phyloP scores from a whole-genome alignment of 2,329 filamentous ascomycete species.

The Penicillium sp. region DNA sequence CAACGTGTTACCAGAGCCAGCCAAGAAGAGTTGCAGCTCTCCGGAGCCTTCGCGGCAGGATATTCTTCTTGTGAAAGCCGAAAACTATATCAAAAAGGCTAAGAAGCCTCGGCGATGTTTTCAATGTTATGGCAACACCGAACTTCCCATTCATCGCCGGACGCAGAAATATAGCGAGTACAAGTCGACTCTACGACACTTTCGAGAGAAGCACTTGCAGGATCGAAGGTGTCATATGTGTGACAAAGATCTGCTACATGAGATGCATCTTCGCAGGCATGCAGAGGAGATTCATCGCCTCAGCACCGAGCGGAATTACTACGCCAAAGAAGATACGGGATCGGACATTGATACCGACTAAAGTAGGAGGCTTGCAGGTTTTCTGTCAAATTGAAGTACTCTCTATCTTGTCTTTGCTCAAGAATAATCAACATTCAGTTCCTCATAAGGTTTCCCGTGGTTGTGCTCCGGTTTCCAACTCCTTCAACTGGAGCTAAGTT shows the following conservation, averaged over 20 bases:
- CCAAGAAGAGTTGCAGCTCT: not conserved
- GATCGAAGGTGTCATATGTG: slow-evolving; percentile 16
- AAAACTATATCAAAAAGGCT: slow-evolving; percentile 10
- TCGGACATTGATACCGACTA: not conserved
- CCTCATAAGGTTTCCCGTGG: too few species aligned
- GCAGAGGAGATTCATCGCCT: slow-evolving; percentile 6
- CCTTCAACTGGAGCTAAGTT: too few species aligned
- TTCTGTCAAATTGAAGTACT: too few species aligned
- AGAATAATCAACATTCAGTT: too few species aligned
- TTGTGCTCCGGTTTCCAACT: too few species aligned
- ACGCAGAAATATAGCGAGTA: slow-evolving; percentile 18
- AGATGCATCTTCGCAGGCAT: slow-evolving; percentile 18
- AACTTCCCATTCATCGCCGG: slow-evolving; percentile 5
- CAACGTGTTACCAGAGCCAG: not conserved
- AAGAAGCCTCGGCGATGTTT: slow-evolving; percentile 16
- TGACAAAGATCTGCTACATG: slow-evolving; percentile 12
- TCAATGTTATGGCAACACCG: slow-evolving; percentile 14
- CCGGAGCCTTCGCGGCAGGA: not conserved
- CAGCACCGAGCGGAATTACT: not conserved
- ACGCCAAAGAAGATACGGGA: not conserved
- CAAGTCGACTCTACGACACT: slow-evolving; percentile 43
- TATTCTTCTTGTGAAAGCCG: slow-evolving; percentile 9
- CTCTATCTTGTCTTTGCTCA: too few species aligned
- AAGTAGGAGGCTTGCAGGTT: too few species aligned
- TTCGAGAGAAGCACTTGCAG: slow-evolving; percentile 11